Evolutionary conservation across 352 stramenopile genomes (phyloP).

Genomic region (Globisporangium ultimum): DNA sequence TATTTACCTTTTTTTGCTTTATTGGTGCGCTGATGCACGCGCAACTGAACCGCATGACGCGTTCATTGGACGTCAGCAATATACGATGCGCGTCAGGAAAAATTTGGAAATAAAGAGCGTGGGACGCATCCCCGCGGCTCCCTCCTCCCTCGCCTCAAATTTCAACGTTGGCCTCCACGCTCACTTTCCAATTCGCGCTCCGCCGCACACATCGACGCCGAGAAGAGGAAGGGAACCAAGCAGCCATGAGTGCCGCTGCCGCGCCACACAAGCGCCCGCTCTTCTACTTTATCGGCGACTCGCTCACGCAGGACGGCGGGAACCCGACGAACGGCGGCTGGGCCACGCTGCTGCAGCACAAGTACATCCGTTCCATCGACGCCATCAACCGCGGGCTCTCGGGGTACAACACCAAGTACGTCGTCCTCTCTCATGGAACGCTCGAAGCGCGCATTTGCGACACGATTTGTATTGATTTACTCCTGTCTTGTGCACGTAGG

Average conservation of each 20-base stretch:
- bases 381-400: conserved; percentile 52
- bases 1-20: no score
- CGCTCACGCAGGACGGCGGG: conserved; percentile 53
- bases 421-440: neutral
- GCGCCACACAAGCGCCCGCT: conserved; percentile 20
- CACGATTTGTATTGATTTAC: neutral
- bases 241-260: conserved; percentile 4
- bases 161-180: no score
- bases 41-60: no score
- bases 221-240: neutral
- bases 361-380: conserved; percentile 53
- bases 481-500: conserved; percentile 12
- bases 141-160: no score
- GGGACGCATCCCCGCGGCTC: no score
- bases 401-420: conserved; percentile 48
- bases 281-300: conserved; percentile 59
- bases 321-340: conserved; percentile 38
- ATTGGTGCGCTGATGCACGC: no score
- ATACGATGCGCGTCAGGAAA: no score
- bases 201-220: no score
- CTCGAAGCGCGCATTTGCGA: no score
- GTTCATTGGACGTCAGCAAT: no score
- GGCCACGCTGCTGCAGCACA: conserved; percentile 36
- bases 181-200: no score
- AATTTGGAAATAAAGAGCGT: no score